Conservation (phyloP, 2,329 filamentous ascomycete species). For the Pseudogymnoascus sp. region DNA sequence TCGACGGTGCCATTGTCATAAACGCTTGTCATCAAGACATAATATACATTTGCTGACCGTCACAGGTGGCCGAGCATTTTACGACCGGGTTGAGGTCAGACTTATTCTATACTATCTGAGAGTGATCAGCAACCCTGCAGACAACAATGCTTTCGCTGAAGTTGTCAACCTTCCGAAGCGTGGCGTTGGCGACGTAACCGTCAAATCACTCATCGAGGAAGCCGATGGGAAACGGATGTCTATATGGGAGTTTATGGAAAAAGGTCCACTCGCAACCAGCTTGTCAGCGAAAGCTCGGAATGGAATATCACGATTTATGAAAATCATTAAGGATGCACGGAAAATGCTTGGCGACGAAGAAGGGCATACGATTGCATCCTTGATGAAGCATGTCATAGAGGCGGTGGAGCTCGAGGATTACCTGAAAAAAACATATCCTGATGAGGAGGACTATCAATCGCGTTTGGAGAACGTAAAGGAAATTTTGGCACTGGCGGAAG, state of each 20-base stretch:
- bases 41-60: constrained; percentile 13
- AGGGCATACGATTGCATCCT: constrained; percentile 25
- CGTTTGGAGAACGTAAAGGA: constrained; percentile 88
- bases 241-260: constrained; percentile 68
- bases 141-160: constrained; percentile 77
- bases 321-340: constrained; percentile 50
- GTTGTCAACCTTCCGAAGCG: constrained; percentile 80
- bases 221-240: constrained; percentile 63
- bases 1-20: background rate
- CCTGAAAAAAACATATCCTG: constrained; percentile 61
- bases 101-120: constrained; percentile 81
- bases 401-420: constrained; percentile 69
- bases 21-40: background rate
- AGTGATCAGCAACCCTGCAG: constrained; percentile 74
- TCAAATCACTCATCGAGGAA: constrained; percentile 68
- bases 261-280: constrained; percentile 43
- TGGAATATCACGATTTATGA: constrained; percentile 51
- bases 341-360: constrained; percentile 40
- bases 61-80: constrained; percentile 70
- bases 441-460: constrained; percentile 67
- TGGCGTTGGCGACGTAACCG: constrained; percentile 71
- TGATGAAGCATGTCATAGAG: constrained; percentile 48
- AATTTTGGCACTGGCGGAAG: constrained; percentile 69
- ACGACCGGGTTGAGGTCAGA: constrained; percentile 85
- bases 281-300: constrained; percentile 48